Evolutionary conservation across 352 stramenopile genomes (phyloP).

Genomic region (Globisporangium recalcitrans): DNA sequence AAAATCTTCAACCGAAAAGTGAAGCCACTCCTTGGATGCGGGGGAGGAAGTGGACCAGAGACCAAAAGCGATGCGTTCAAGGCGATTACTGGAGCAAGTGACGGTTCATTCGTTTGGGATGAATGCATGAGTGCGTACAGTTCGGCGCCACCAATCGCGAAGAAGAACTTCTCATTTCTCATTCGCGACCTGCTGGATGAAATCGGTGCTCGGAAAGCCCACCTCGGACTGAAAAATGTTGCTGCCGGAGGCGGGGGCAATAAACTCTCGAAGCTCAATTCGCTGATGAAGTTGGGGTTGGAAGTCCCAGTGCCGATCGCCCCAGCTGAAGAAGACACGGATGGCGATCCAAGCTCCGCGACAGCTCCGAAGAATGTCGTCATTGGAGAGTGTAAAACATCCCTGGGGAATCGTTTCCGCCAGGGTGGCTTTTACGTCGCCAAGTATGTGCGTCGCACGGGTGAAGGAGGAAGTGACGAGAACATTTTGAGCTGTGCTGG

Average conservation of each 20-base stretch:
- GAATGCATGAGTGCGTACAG: constrained; percentile 39
- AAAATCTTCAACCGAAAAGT: constrained; percentile 21
- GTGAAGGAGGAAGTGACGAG: background rate
- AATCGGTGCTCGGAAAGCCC: constrained; percentile 26
- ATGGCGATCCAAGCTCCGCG: background rate
- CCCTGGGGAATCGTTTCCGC: constrained; percentile 22
- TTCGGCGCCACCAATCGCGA: constrained; percentile 18
- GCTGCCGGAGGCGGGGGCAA: background rate
- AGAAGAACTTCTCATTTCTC: constrained; percentile 38
- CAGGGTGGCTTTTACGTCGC: constrained; percentile 39
- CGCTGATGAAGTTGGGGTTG: constrained; percentile 20
- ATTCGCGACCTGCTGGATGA: constrained; percentile 52
- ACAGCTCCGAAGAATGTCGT: background rate
- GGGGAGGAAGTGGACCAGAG: constrained; percentile 10
- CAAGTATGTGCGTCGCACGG: constrained; percentile 38
- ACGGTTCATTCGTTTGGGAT: constrained; percentile 37
- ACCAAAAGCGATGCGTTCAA: constrained; percentile 32
- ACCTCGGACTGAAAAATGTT: constrained; percentile 24
- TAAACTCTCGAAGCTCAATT: constrained; percentile 14
- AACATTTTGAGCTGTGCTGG: constrained; percentile 19
- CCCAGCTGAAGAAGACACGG: background rate
- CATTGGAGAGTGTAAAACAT: constrained; percentile 4
- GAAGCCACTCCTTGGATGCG: constrained; percentile 16
- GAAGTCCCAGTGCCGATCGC: constrained; percentile 20
- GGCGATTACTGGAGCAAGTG: constrained; percentile 15